phyloP scores from a whole-genome alignment of 177 flowering plant species.

The Vitis hybrid region DNA sequence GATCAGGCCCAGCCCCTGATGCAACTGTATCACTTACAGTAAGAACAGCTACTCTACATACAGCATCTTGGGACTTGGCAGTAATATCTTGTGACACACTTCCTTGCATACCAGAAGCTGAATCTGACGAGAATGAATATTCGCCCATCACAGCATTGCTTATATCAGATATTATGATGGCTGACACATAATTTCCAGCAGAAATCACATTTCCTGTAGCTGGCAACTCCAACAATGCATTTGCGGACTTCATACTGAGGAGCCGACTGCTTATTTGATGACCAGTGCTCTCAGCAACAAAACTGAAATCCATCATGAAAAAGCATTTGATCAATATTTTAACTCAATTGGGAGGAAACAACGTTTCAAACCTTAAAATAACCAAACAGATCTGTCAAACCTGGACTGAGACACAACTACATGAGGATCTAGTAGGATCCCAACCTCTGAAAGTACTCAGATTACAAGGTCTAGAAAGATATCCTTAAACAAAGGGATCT shows the following conservation, averaged over 20 bases:
- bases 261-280: constrained; percentile 90
- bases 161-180: constrained; percentile 75
- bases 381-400: background rate
- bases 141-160: constrained; percentile 23
- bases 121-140: constrained; percentile 12
- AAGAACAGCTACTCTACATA: constrained; percentile 64
- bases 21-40: constrained; percentile 97
- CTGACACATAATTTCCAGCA: constrained; percentile 64
- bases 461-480: background rate
- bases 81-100: constrained; percentile 13
- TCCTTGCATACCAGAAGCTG: constrained; percentile 11
- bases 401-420: background rate
- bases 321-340: background rate
- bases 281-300: constrained; percentile 95
- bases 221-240: constrained; percentile 83
- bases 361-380: background rate
- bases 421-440: background rate
- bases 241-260: constrained; percentile 86
- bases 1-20: constrained; percentile 83
- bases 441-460: background rate
- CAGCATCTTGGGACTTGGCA: constrained; percentile 26
- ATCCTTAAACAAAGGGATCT: constrained; percentile 1
- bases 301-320: constrained; percentile 40
- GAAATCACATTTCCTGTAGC: constrained; percentile 47
- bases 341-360: background rate